These are phyloP conservation scores for Batrachochytrium dendrobatidis DNA, from an alignment of 371 early-diverging fungal species.

Conservation along the genomic window DNA sequence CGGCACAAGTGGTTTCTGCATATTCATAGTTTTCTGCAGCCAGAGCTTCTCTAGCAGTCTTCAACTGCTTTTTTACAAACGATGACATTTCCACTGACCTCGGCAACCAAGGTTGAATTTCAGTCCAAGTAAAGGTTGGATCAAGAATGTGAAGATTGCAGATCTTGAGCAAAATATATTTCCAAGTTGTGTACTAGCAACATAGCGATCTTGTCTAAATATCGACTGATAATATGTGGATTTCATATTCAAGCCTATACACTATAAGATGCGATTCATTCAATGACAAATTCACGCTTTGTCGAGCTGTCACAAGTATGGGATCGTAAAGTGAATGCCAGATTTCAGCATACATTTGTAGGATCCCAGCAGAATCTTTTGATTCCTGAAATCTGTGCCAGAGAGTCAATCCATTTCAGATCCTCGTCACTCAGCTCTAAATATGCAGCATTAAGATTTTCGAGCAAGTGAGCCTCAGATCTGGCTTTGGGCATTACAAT, in stretches of 20 bases:
- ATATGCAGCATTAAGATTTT: constrained; percentile 47
- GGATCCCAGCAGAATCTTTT: constrained; percentile 76
- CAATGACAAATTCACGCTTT: no score
- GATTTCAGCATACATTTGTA: constrained; percentile 29
- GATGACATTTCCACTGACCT: constrained; percentile 24
- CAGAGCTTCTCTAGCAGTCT: constrained; percentile 71
- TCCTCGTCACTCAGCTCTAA: constrained; percentile 35
- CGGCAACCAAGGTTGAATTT: constrained; percentile 2
- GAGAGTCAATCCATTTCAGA: constrained; percentile 44
- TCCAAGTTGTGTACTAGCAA: no score
- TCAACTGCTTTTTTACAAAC: constrained; percentile 60
- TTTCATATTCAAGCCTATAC: no score
- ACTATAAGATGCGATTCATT: no score
- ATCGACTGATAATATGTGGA: no score
- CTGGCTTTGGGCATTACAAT: constrained; percentile 64
- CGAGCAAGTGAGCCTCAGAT: constrained; percentile 37
- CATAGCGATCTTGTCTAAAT: no score
- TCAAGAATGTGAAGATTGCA: constrained; percentile 80
- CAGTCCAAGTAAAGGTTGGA: constrained; percentile 91
- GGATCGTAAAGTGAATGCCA: no score
- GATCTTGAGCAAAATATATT: no score
- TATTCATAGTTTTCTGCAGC: constrained; percentile 61
- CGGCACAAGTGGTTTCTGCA: constrained; percentile 61
- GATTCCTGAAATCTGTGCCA: constrained; percentile 27
- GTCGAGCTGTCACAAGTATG: no score